phyloP scores from a whole-genome alignment of 805 yeast species.

The Clavispora asparagi region DNA sequence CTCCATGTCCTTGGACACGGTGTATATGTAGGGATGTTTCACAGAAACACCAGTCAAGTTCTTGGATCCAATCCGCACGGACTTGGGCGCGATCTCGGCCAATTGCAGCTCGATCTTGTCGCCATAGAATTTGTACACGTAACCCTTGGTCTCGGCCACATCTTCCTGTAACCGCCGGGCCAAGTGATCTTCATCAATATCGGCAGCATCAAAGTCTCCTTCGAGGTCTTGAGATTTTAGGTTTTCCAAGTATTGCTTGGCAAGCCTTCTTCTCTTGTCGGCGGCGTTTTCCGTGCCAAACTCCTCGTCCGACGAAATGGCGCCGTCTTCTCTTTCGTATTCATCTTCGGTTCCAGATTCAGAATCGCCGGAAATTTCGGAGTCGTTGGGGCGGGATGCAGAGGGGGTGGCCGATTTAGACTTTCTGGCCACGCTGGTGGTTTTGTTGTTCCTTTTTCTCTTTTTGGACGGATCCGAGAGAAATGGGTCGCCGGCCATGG shows the following conservation, averaged over 20 bases:
- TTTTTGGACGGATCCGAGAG: conserved; percentile 56
- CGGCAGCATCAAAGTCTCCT: conserved; percentile 79
- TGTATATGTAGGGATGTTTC: conserved; percentile 59
- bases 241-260: conserved; percentile 84
- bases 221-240: conserved; percentile 52
- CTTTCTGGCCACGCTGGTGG: conserved; percentile 17
- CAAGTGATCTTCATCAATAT: conserved; percentile 81
- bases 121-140: conserved; percentile 64
- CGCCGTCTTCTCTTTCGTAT: conserved; percentile 13
- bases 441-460: conserved; percentile 35
- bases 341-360: conserved; percentile 10
- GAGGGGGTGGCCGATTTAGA: conserved; percentile 7
- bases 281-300: conserved; percentile 76
- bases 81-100: conserved; percentile 27
- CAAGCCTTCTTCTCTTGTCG: conserved; percentile 89
- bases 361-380: conserved; percentile 50
- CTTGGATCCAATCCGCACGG: conserved; percentile 58
- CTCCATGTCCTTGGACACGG: conserved; percentile 77
- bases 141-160: conserved; percentile 86
- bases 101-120: conserved; percentile 40
- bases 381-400: conserved; percentile 31
- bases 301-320: conserved; percentile 63
- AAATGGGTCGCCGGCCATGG: conserved; percentile 57
- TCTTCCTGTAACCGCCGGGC: conserved; percentile 77
- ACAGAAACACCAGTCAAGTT: conserved; percentile 54